Evolutionary conservation across 306 rosid genomes (phyloP).

Genomic region (Benincasa hispida): DNA sequence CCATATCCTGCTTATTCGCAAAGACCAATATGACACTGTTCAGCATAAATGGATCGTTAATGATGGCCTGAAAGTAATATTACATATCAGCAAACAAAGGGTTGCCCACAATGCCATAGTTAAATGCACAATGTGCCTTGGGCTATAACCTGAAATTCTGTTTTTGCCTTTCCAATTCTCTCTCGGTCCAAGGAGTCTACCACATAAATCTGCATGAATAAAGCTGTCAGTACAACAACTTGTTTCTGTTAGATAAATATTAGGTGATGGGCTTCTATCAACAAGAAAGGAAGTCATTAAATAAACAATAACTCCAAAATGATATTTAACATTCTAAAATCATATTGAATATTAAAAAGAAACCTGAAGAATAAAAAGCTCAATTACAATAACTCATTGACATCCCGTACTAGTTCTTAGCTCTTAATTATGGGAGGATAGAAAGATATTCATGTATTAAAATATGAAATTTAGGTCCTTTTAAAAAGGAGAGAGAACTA

Average conservation of each 20-base stretch:
- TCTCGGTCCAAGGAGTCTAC: constrained; percentile 91
- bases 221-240: constrained; percentile 4
- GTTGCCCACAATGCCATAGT: background rate
- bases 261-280: background rate
- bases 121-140: constrained; percentile 10
- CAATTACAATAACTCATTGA: background rate
- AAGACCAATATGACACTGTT: constrained; percentile 88
- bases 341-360: background rate
- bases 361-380: background rate
- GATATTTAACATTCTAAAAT: background rate
- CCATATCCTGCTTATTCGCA: constrained; percentile 97
- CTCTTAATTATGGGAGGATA: background rate
- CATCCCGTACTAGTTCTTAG: background rate
- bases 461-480: background rate
- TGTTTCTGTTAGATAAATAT: background rate
- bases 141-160: constrained; percentile 74
- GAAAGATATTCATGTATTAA: no score
- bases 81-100: constrained; percentile 13
- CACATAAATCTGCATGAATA: constrained; percentile 64
- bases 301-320: background rate
- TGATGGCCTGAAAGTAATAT: constrained; percentile 61
- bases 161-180: constrained; percentile 80
- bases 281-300: background rate
- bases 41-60: constrained; percentile 94
- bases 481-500: no score